These are phyloP conservation scores for Tetramitus jugosus DNA, from an alignment of 208 protist genomes.

Conservation along the genomic window DNA sequence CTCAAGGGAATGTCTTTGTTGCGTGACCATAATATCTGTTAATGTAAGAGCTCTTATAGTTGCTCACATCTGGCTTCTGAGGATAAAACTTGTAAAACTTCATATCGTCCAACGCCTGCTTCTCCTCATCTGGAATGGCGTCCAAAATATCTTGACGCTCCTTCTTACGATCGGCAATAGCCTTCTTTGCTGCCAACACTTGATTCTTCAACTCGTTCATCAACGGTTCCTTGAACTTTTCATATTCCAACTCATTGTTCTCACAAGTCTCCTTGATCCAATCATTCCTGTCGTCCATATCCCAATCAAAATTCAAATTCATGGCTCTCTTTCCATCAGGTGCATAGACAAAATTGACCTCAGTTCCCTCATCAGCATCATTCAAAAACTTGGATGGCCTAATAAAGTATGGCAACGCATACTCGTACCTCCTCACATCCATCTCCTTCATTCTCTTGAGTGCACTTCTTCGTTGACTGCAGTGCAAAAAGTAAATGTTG, in stretches of 20 bases:
- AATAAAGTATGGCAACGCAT: conserved; percentile 35
- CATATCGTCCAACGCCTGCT: conserved; percentile 32
- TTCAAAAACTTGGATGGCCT: conserved; percentile 8
- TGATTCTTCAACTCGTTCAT: conserved; percentile 22
- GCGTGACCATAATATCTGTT: conserved; percentile 43
- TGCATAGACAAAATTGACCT: not conserved
- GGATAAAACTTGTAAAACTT: conserved; percentile 42
- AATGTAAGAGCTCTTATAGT: conserved; percentile 29
- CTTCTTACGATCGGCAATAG: conserved; percentile 18
- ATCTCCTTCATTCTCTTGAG: conserved; percentile 31
- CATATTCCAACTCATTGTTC: conserved; percentile 23
- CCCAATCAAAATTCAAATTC: conserved; percentile 33
- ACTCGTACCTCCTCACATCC: conserved; percentile 30
- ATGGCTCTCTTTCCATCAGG: not conserved
- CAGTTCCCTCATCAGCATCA: not conserved
- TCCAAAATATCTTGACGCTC: conserved; percentile 20
- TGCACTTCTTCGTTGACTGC: conserved; percentile 20
- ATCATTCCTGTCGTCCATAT: conserved; percentile 29
- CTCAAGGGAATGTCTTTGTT: too few species aligned
- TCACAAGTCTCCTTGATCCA: conserved; percentile 22
- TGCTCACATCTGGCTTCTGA: conserved; percentile 21
- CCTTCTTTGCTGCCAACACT: conserved; percentile 24
- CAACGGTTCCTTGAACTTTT: not conserved
- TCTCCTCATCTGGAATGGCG: conserved; percentile 24
- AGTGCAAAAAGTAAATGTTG: conserved; percentile 28